Percentiles rank a stretch among this genome's conserved stretches.
Evolutionary conservation across 2,329 filamentous ascomycete species (phyloP).

Genomic region (Aspergillus ustus): DNA sequence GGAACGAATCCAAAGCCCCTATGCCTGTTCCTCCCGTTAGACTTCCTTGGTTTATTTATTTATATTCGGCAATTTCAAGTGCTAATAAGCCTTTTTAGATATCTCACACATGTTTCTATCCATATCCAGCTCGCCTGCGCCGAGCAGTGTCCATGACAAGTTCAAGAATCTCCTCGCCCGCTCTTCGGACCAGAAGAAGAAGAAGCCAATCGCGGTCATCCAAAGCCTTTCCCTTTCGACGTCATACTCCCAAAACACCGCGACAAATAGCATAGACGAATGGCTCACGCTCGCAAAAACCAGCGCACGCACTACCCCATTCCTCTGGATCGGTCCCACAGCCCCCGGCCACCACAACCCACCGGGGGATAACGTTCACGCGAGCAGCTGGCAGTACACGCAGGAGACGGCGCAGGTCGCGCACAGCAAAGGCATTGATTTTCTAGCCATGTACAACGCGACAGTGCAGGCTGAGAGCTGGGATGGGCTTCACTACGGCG

Average conservation of each 20-base stretch:
- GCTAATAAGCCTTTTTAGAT: constrained; percentile 29
- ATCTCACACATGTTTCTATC: constrained; percentile 44
- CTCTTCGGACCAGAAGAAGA: constrained; percentile 40
- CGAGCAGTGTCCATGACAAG: constrained; percentile 28
- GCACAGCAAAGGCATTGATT: constrained; percentile 42
- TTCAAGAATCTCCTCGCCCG: constrained; percentile 39
- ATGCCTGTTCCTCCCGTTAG: constrained; percentile 30
- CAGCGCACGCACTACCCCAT: constrained; percentile 44
- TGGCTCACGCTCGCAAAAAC: constrained; percentile 42
- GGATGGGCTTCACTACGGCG: constrained; percentile 46
- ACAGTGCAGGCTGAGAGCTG: constrained; percentile 46
- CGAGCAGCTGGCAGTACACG: constrained; percentile 47
- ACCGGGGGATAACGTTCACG: constrained; percentile 32
- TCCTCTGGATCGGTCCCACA: constrained; percentile 50
- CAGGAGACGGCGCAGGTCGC: constrained; percentile 40
- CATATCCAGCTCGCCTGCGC: constrained; percentile 36
- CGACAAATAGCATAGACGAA: constrained; percentile 44
- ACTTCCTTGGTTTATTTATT: neutral
- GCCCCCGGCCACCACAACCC: constrained; percentile 44
- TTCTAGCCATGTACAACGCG: constrained; percentile 50
- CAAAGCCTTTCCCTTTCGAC: constrained; percentile 43
- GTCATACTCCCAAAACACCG: constrained; percentile 33
- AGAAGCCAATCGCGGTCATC: constrained; percentile 47
- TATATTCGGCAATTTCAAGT: neutral
- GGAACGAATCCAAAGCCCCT: constrained; percentile 20